phyloP scores from a whole-genome alignment of 345 rosid genomes.

The Luvunga scandens region DNA sequence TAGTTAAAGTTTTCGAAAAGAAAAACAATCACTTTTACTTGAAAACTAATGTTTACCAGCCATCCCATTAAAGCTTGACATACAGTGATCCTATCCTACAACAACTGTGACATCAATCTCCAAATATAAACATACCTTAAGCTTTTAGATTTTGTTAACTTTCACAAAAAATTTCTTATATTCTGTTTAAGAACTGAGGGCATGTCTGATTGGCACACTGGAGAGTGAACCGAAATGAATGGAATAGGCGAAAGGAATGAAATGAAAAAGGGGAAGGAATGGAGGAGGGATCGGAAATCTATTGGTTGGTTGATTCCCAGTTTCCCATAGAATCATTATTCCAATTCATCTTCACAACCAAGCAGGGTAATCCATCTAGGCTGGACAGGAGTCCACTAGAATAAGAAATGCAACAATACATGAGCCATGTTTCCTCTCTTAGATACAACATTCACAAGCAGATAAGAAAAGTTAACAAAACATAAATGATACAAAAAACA shows the following conservation, averaged over 20 bases:
- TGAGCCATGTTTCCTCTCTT: background rate
- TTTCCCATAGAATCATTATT: background rate
- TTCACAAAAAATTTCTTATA: background rate
- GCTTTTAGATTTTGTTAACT: background rate
- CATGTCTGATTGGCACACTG: no score
- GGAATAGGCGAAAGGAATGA: no score
- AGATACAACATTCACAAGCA: background rate
- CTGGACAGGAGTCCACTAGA: background rate
- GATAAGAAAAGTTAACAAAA: background rate
- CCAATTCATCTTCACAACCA: background rate
- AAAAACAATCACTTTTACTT: background rate
- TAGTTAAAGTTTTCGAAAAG: no score
- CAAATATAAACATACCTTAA: background rate
- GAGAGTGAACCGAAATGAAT: no score
- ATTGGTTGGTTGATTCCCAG: background rate
- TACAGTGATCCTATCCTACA: background rate
- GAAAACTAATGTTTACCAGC: background rate
- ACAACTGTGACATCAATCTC: background rate
- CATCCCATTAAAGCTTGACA: background rate
- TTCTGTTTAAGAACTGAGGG: no score
- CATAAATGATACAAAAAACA: background rate
- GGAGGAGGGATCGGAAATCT: no score
- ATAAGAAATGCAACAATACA: background rate
- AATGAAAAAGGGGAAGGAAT: no score
- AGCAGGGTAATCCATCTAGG: background rate